Evolutionary conservation across 2,329 filamentous ascomycete species (phyloP), one percentile per base, ranked within the genome.

Genomic region (Colletotrichum incanum): DNA sequence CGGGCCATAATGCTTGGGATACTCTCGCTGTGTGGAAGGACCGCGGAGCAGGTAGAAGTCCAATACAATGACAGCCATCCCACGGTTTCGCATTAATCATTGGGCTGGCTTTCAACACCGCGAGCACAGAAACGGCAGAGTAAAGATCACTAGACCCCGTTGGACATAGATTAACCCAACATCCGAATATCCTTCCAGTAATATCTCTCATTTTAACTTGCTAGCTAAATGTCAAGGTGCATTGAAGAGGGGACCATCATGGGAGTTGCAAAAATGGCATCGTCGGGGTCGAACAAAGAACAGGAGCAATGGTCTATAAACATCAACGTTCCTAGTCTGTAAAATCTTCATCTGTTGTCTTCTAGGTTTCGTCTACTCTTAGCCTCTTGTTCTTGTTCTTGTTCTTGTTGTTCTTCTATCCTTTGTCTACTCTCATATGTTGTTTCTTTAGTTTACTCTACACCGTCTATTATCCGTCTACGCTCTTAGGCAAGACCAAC

Each of bases 371-470:
- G 45, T 61, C 37, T 60, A 12, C 26, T 18, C 26, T 65, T 34
- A 6, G 23, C 23, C 18, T 43, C 18, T 41, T 20, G n/a, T 28
- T 60, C 28, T 26, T 26, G 43, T 20, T 61, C 39, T n/a, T 56
- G 63, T n/a, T 26, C 52, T 20, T 61, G 31, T n/a, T 56, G 63
- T n/a, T 39, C 28, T n/a, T 63, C 31, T 63, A 52, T 39, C 23
- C 8, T 26, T 16, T 9, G 12, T 28, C 12, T 41, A 14, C 55
- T 58, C n/a, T 26, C 14, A 5, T 14, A 14, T 26, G 31, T 39
- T 63, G 18, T 18, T 65, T 55, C 26, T 20, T 26, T 16, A 5
- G 23, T 45, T 45, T 65, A 41, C n/a, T 50, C 52, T 39, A 26
- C 9, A 31, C 20, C 8, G 23, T 58, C 20, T 18, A 59, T 20